Evolutionary conservation across 2,329 filamentous ascomycete genomes (phyloP).

Genomic region (Ophidiomyces ophidiicola): DNA sequence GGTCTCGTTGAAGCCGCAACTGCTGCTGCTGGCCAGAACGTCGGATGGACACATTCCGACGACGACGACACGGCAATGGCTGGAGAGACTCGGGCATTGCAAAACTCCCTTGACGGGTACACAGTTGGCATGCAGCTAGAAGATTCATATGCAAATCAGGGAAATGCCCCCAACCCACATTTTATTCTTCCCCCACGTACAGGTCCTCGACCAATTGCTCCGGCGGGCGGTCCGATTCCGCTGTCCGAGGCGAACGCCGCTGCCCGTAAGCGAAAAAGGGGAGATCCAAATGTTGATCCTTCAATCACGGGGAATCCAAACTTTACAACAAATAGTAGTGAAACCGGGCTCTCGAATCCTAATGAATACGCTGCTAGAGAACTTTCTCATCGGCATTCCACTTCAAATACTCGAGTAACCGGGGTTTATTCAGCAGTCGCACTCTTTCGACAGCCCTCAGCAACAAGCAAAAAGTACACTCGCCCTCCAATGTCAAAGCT

Average conservation of each 20-base stretch:
- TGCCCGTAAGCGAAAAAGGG: constrained; percentile 14
- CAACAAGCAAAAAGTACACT: constrained; percentile 44
- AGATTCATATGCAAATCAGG: constrained; percentile 28
- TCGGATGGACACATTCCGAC: constrained; percentile 16
- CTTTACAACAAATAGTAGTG: constrained; percentile 1
- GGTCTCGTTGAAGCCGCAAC: constrained; percentile 37
- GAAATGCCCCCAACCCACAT: constrained; percentile 8
- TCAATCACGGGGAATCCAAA: constrained; percentile 11
- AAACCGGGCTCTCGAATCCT: constrained; percentile 2
- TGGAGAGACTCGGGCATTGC: constrained; percentile 35
- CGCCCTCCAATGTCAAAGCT: constrained; percentile 47
- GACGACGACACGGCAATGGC: constrained; percentile 29
- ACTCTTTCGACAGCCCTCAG: constrained; percentile 39
- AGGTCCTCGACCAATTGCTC: constrained; percentile 2
- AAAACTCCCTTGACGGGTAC: constrained; percentile 32
- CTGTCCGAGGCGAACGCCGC: constrained; percentile 2
- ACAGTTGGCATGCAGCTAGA: constrained; percentile 30
- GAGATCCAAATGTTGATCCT: constrained; percentile 16
- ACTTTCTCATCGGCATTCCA: constrained; percentile 27
- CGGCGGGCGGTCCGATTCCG: not conserved
- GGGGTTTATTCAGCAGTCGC: constrained; percentile 44
- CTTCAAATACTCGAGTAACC: constrained; percentile 37
- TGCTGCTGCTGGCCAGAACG: constrained; percentile 28
- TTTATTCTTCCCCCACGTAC: constrained; percentile 25
- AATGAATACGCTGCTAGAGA: constrained; percentile 26